Base-by-base conservation (phyloP, 768 basidiomycete genomes). In the Rhodosporidiobolus sp. region DNA sequence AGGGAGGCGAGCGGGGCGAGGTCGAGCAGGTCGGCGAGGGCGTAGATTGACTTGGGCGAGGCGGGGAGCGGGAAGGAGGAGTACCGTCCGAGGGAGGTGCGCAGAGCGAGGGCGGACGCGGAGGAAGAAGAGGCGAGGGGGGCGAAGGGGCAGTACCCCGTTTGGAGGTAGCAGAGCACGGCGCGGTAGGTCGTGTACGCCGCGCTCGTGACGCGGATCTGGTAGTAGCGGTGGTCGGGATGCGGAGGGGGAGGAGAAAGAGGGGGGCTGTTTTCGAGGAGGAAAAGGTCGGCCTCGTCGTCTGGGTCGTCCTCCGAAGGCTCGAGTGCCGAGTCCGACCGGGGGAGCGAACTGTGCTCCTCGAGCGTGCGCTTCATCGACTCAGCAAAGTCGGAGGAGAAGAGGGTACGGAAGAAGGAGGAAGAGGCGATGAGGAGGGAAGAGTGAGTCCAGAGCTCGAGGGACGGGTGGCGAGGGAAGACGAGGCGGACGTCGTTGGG, bases 31-130 rank as follows among this genome's bases (percentile, higher is more conserved):
- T 58, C 48, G 35, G 65, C 45, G 46, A 66, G 65, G 9, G 30
- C 30, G 35, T 58, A 66, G 49, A 55, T 45, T 22, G 56, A 58
- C 22, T 58, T 66, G 26, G 65, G 65, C 3, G 56, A 66, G 34
- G 43, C 54, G 20, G 65, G 57, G 48, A 56, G 32, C 9, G 64
- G 54, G 2, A 56, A 28, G 32, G n/a, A 19, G 30, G 20, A n/a
- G n/a, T n/a, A n/a, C n/a, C n/a, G n/a, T n/a, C n/a, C n/a, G n/a
- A n/a, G n/a, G n/a, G n/a, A n/a, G n/a, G n/a, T n/a, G n/a, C n/a
- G n/a, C n/a, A n/a, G n/a, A n/a, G n/a, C n/a, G n/a, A n/a, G n/a
- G n/a, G n/a, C n/a, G n/a, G n/a, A n/a, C n/a, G n/a, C n/a, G n/a
- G n/a, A n/a, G n/a, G 19, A 50, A 14, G 38, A 43, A 12, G 49